These are phyloP conservation scores for Geotrichum fermentans DNA, from an alignment of 1,139 yeast genomes.

Conservation along the genomic window DNA sequence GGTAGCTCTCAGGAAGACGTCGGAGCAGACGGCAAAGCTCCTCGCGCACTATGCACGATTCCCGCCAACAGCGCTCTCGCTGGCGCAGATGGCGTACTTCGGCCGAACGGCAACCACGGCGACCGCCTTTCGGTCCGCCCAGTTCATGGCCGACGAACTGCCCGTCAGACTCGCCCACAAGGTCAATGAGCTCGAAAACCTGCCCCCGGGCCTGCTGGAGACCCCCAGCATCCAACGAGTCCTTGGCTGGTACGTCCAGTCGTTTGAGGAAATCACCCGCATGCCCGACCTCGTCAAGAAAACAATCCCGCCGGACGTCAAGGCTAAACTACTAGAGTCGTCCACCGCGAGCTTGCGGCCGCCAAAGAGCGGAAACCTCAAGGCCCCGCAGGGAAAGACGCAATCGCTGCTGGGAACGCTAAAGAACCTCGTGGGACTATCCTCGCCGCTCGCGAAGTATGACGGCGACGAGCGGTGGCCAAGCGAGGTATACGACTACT, in stretches of 20 bases:
- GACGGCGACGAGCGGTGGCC: constrained; percentile 58
- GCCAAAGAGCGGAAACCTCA: not conserved
- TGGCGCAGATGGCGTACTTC: constrained; percentile 87
- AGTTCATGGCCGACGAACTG: constrained; percentile 78
- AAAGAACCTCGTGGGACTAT: constrained; percentile 43
- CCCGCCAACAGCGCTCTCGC: constrained; percentile 79
- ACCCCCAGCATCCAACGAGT: constrained; percentile 76
- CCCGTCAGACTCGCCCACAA: constrained; percentile 84
- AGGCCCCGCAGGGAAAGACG: constrained; percentile 2
- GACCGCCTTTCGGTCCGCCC: constrained; percentile 74
- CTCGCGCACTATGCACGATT: constrained; percentile 57
- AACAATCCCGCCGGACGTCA: constrained; percentile 13
- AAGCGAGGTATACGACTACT: constrained; percentile 67
- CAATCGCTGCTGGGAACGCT: constrained; percentile 21
- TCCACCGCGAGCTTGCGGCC: constrained; percentile 7
- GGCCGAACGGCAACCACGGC: constrained; percentile 77
- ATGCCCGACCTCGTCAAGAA: constrained; percentile 27
- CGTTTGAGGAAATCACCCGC: constrained; percentile 73
- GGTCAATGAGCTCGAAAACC: constrained; percentile 74
- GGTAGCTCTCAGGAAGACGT: not conserved
- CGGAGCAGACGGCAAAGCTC: constrained; percentile 23
- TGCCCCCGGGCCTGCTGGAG: constrained; percentile 68
- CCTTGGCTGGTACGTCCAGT: constrained; percentile 85
- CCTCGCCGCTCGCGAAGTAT: constrained; percentile 47
- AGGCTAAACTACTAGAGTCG: constrained; percentile 14